Evolutionary conservation across 495 filamentous ascomycete genomes (phyloP), one percentile per base, ranked within the genome.

Genomic region (Wilcoxina mikolae): DNA sequence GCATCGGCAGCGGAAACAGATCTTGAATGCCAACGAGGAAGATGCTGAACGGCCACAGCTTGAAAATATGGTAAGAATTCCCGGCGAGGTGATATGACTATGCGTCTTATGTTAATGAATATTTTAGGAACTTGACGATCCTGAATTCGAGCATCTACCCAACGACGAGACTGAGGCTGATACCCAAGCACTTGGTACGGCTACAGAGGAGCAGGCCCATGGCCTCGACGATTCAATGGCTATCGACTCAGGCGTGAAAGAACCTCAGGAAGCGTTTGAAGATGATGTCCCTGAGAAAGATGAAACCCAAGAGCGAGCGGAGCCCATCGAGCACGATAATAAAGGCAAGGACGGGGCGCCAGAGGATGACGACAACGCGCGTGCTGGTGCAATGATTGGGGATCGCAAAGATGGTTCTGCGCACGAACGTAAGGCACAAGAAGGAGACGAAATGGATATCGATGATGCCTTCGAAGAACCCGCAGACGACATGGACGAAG

Each of bases 81-180:
- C 42, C 7, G 20, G 39, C 17, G 10, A 10, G 7, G 17, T 10
- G 10, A 9, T 3, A 28, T 43, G 39, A 43, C n/a, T n/a, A n/a
- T n/a, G n/a, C n/a, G n/a, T n/a, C 23, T 1, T 3, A 52, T 7
- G 20, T 55, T 62, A 53, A 49, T 53, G 29, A 26, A 35, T 35
- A 29, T 44, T 27, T 2, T 44, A 66, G 64, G 64, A 66, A 51
- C 54, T 84, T 72, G 72, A 76, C 31, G 73, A 79, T 67, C 74
- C 76, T 12, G 86, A 93, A 59, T 94, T 94, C 65, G 86, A 95
- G 62, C 90, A 99, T 67, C 73, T 99, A 9, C 81, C 79, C 56
- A 80, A 94, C 58, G 83, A 94, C 51, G 76, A 88, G 41, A 77
- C 82, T 39, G 71, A 79, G 44, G 78, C 82, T 11, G 89, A 95